These are phyloP conservation scores for Podaxis sp. DNA, from an alignment of 768 basidiomycete species.

Conservation along the genomic window DNA sequence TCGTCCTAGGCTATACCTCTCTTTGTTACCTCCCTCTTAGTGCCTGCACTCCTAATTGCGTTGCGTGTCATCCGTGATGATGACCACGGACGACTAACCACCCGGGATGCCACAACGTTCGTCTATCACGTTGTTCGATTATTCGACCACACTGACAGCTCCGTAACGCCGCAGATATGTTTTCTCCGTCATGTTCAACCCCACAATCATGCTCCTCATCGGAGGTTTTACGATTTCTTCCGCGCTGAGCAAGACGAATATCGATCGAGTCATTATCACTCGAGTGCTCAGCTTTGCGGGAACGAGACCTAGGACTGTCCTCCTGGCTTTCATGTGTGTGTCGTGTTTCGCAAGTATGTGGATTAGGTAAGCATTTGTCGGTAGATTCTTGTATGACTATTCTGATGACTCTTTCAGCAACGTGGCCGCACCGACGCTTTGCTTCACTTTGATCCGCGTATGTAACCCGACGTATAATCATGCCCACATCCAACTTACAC, in stretches of 20 bases:
- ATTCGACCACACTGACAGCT: not conserved
- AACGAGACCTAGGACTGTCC: conserved; percentile 78
- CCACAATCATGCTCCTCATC: conserved; percentile 97
- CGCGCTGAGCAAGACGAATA: conserved; percentile 91
- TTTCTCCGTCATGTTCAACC: conserved; percentile 95
- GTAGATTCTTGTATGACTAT: conserved; percentile 5
- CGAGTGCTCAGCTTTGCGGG: conserved; percentile 90
- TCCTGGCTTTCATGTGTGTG: conserved; percentile 94
- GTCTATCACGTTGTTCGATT: conserved; percentile 22
- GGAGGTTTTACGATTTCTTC: conserved; percentile 98
- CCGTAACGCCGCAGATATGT: conserved; percentile 56
- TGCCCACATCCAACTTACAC: conserved; percentile 7
- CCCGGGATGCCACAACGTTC: conserved; percentile 80
- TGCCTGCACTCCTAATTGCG: conserved; percentile 88
- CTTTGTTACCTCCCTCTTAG: conserved; percentile 92
- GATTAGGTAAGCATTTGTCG: conserved; percentile 67
- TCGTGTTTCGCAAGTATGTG: conserved; percentile 99
- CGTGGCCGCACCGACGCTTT: conserved; percentile 95
- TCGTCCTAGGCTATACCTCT: conserved; percentile 81
- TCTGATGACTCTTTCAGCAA: conserved; percentile 52
- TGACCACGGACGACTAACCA: conserved; percentile 52
- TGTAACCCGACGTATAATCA: conserved; percentile 26
- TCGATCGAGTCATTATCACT: conserved; percentile 90
- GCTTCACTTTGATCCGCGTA: conserved; percentile 94
- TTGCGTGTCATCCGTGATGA: conserved; percentile 71